phyloP scores from a whole-genome alignment of 345 rosid species.

The rapeseed (Brassica napus) region DNA sequence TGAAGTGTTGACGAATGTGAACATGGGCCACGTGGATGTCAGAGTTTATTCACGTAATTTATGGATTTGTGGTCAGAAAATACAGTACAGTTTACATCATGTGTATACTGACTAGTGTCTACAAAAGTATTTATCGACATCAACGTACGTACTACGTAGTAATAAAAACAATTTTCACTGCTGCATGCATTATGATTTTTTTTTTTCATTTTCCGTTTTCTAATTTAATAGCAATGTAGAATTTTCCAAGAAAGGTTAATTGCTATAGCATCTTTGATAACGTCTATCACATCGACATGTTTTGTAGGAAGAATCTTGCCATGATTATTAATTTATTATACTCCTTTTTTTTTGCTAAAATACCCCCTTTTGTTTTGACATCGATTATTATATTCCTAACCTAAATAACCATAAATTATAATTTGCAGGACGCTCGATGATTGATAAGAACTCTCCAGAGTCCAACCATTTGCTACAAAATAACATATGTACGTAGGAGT shows the following conservation, averaged over 20 bases:
- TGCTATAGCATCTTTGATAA: neutral
- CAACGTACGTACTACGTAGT: neutral
- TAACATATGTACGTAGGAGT: neutral
- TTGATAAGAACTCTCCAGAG: too few relatives aligned
- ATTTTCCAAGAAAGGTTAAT: neutral
- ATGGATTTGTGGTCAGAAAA: slow-evolving; percentile 20
- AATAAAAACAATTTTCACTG: neutral
- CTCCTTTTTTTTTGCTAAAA: too few relatives aligned
- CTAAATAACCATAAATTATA: too few relatives aligned
- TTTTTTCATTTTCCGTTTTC: neutral
- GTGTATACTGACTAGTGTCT: neutral
- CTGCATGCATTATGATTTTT: neutral
- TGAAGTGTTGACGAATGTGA: slow-evolving; percentile 40
- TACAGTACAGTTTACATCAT: neutral
- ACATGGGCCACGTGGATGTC: slow-evolving; percentile 37
- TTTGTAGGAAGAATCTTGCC: neutral
- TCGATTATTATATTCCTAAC: too few relatives aligned
- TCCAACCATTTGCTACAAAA: neutral
- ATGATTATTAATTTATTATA: neutral
- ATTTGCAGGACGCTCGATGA: too few relatives aligned
- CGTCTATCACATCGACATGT: neutral
- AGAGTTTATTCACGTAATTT: slow-evolving; percentile 12
- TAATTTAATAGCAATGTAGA: neutral
- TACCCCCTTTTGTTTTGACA: too few relatives aligned
- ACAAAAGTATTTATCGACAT: neutral